These are phyloP conservation scores for Dictyostelium firmibasis DNA, from an alignment of 78 protist species.

Conservation along the genomic window DNA sequence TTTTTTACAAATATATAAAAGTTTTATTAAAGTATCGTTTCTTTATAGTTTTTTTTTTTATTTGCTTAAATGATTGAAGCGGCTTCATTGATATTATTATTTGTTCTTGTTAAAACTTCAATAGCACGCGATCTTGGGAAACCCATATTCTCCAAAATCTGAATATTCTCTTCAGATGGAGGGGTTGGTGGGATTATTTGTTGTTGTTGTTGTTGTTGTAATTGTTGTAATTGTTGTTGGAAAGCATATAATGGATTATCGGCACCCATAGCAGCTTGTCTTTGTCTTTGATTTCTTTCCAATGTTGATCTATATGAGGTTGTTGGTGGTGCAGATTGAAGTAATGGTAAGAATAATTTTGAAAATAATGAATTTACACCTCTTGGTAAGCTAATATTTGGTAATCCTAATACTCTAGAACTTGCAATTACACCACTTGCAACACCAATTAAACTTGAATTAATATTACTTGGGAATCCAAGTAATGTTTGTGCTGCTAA, in stretches of 20 bases:
- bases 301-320: conserved; percentile 19
- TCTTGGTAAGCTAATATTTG: neutral
- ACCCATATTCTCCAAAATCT: conserved; percentile 32
- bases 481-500: neutral
- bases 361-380: neutral
- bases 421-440: conserved; percentile 26
- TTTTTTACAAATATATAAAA: neutral
- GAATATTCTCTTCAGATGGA: conserved; percentile 44
- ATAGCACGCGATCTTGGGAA: conserved; percentile 13
- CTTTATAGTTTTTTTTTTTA: neutral
- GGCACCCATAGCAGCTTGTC: neutral
- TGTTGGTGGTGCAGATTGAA: neutral
- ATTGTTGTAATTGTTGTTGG: neutral
- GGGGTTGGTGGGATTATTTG: neutral
- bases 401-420: neutral
- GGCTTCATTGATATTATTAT: conserved; percentile 60
- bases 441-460: neutral
- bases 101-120: conserved; percentile 17
- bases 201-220: neutral
- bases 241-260: neutral
- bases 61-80: neutral
- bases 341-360: conserved; percentile 1
- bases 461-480: neutral
- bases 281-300: conserved; percentile 19
- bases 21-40: neutral